Conservation (phyloP, 2,329 filamentous ascomycete genomes). For the Penicillium rolfsii region DNA sequence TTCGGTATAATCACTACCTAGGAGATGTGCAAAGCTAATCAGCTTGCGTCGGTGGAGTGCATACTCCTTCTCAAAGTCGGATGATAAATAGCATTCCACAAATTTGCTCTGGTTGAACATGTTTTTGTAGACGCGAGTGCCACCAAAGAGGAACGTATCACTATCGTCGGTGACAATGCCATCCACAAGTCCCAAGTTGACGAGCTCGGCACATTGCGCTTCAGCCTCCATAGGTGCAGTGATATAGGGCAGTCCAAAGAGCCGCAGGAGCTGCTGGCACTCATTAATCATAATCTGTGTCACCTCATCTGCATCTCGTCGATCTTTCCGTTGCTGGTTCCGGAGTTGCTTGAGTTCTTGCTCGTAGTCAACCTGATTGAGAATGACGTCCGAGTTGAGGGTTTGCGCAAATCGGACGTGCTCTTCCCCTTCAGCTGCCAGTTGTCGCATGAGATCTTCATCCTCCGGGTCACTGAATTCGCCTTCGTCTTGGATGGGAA, state of each 20-base stretch:
- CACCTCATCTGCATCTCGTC: constrained; percentile 90
- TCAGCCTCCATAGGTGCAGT: constrained; percentile 99
- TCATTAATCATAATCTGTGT: constrained; percentile 95
- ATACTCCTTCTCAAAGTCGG: constrained; percentile 86
- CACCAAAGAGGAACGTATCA: constrained; percentile 95
- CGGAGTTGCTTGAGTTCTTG: constrained; percentile 83
- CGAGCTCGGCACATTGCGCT: constrained; percentile 93
- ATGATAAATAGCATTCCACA: constrained; percentile 88
- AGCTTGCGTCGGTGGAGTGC: constrained; percentile 83
- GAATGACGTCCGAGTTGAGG: constrained; percentile 74
- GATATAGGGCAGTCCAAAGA: constrained; percentile 95
- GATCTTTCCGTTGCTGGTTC: constrained; percentile 94
- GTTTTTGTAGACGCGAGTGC: constrained; percentile 96
- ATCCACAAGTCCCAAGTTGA: constrained; percentile 83
- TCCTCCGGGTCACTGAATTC: constrained; percentile 87
- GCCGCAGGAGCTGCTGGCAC: constrained; percentile 83
- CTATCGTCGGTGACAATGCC: constrained; percentile 98
- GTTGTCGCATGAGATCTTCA: constrained; percentile 80
- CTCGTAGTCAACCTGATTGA: constrained; percentile 78
- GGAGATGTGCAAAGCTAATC: constrained; percentile 84
- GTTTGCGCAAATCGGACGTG: constrained; percentile 90
- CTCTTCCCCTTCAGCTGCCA: constrained; percentile 89
- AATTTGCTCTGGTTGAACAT: constrained; percentile 99
- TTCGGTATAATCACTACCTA: constrained; percentile 94
- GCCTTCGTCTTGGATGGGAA: constrained; percentile 54